Evolutionary conservation across 768 basidiomycete genomes (phyloP).

Genomic region (Mycena olivaceomarginata): DNA sequence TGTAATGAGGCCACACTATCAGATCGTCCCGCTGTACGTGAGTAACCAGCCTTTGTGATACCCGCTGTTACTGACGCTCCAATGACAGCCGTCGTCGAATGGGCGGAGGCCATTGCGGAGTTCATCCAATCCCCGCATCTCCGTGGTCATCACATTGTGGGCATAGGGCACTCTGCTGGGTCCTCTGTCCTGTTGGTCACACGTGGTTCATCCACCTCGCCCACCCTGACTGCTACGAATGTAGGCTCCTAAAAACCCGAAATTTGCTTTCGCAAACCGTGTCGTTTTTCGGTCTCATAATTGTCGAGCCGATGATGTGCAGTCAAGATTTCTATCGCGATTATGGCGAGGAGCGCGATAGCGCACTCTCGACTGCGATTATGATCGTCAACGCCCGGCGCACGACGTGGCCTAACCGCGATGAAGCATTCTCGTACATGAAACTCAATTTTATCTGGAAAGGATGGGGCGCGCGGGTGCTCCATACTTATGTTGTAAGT

Average conservation of each 20-base stretch:
- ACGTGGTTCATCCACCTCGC: background rate
- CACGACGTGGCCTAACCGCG: background rate
- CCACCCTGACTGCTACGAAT: background rate
- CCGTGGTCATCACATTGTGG: background rate
- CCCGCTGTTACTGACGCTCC: background rate
- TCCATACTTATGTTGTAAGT: background rate
- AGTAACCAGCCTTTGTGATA: background rate
- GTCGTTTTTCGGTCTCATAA: background rate
- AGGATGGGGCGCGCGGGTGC: background rate
- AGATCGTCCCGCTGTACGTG: background rate
- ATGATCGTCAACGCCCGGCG: conserved; percentile 1
- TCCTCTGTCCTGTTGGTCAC: background rate
- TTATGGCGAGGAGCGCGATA: background rate
- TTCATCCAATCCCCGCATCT: background rate
- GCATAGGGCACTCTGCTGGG: background rate
- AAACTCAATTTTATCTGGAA: background rate
- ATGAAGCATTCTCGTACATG: background rate
- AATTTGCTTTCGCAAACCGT: background rate
- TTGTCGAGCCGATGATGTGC: background rate
- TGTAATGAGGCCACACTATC: background rate
- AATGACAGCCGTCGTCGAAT: background rate
- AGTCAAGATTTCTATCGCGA: background rate
- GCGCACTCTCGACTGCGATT: background rate
- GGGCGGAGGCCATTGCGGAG: background rate
- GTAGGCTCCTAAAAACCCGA: background rate